phyloP scores from a whole-genome alignment of 2,329 filamentous ascomycete genomes.

The Fusarium mangiferae region DNA sequence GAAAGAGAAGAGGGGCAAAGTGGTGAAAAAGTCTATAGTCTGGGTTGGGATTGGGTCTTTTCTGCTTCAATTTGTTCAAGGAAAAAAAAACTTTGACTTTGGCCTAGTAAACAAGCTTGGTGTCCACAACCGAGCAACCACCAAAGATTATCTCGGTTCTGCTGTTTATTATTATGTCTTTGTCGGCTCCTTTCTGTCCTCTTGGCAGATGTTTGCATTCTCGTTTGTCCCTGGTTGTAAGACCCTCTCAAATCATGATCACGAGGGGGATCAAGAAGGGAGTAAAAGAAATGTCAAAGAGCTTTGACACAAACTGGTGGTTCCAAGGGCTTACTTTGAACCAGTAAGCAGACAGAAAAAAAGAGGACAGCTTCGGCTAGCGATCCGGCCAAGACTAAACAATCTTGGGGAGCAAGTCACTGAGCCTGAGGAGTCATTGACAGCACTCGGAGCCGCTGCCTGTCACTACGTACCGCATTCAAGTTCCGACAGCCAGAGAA shows the following conservation, averaged over 20 bases:
- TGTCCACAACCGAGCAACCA: conserved; percentile 12
- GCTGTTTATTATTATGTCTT: conserved; percentile 12
- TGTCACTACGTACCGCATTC: conserved; percentile 7
- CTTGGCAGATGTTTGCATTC: conserved; percentile 20
- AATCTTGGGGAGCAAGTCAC: conserved; percentile 13
- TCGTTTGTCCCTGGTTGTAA: conserved; percentile 7
- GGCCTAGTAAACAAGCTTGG: conserved; percentile 26
- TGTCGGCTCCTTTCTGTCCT: conserved; percentile 8
- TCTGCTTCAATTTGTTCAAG: conserved; percentile 4
- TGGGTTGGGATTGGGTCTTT: conserved; percentile 22
- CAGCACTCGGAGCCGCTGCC: conserved; percentile 17
- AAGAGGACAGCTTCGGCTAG: conserved; percentile 21
- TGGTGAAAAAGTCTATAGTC: conserved; percentile 33
- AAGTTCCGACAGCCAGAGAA: conserved; percentile 35
- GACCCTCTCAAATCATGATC: conserved; percentile 22
- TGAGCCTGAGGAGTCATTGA: conserved; percentile 28
- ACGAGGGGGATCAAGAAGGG: conserved; percentile 16
- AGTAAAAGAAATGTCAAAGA: conserved; percentile 15
- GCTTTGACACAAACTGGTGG: conserved; percentile 11
- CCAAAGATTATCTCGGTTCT: conserved; percentile 1
- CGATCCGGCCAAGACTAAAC: conserved; percentile 22
- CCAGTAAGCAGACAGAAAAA: conserved; percentile 24
- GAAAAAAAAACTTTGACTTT: conserved; percentile 17
- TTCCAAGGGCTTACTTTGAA: conserved; percentile 12
- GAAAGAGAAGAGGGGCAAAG: conserved; percentile 24